Evolutionary conservation across 768 basidiomycete species (phyloP).

Genomic region (Pilatotrama ljubarskyi): DNA sequence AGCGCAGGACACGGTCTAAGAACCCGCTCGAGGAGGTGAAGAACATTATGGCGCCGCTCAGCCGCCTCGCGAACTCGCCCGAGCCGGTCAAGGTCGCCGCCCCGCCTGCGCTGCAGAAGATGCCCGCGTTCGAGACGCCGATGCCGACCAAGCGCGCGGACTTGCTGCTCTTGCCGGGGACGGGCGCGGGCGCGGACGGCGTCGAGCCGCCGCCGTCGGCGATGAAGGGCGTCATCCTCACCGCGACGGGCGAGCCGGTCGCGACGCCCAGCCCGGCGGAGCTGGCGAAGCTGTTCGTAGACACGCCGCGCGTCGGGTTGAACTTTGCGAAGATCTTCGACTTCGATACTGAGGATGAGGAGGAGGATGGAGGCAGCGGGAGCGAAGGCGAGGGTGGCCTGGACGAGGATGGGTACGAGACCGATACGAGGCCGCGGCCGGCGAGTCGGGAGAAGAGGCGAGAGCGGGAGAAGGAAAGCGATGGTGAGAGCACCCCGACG

Average conservation of each 20-base stretch:
- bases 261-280: slow-evolving; percentile 71
- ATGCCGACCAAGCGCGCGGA: slow-evolving; percentile 32
- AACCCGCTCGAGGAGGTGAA: slow-evolving; percentile 76
- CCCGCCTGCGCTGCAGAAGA: slow-evolving; percentile 16
- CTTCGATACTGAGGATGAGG: slow-evolving; percentile 43
- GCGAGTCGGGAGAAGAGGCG: background rate
- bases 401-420: slow-evolving; percentile 30
- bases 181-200: too few species aligned
- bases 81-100: slow-evolving; percentile 18
- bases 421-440: slow-evolving; percentile 25
- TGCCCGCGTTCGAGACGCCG: slow-evolving; percentile 54
- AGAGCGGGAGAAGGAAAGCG: slow-evolving; percentile 32
- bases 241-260: slow-evolving; percentile 72
- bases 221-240: slow-evolving; percentile 69
- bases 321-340: slow-evolving; percentile 82
- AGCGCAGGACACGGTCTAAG: slow-evolving; percentile 37
- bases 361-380: slow-evolving; percentile 32
- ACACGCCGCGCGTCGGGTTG: slow-evolving; percentile 68
- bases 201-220: slow-evolving; percentile 34
- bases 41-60: slow-evolving; percentile 59
- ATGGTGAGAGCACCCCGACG: slow-evolving; percentile 24
- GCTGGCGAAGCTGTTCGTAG: slow-evolving; percentile 64
- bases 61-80: slow-evolving; percentile 34
- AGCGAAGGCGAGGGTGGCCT: slow-evolving; percentile 26
- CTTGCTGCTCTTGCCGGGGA: background rate